Percentiles rank a stretch among this genome's conserved stretches.
phyloP scores from a whole-genome alignment of 2,329 filamentous ascomycete genomes.

The Nigrospora osmanthi region DNA sequence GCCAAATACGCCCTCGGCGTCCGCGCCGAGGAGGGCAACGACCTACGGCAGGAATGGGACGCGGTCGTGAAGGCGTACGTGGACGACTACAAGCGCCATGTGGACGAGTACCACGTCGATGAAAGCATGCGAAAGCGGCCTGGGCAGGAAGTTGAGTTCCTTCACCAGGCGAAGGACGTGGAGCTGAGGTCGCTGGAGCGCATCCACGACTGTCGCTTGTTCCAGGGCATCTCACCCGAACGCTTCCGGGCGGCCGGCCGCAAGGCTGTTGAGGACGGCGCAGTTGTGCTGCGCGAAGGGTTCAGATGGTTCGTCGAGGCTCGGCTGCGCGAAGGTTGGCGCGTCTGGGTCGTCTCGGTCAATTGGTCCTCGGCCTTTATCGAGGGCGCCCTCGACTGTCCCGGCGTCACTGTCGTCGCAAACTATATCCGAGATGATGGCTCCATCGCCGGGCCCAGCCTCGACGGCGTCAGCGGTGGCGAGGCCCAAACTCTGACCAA shows the following conservation, averaged over 20 bases:
- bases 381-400: conserved; percentile 28
- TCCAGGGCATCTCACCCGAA: conserved; percentile 26
- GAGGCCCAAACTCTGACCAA: conserved; percentile 25
- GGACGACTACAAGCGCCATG: conserved; percentile 30
- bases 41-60: conserved; percentile 33
- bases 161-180: conserved; percentile 32
- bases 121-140: conserved; percentile 24
- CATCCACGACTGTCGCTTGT: conserved; percentile 35
- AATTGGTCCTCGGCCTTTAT: conserved; percentile 44
- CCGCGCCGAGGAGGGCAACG: conserved; percentile 14
- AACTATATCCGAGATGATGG: conserved; percentile 34
- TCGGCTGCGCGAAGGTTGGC: conserved; percentile 20
- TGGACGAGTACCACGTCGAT: conserved; percentile 21
- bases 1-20: conserved; percentile 32
- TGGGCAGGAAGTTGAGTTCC: conserved; percentile 32
- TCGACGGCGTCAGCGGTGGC: conserved; percentile 15
- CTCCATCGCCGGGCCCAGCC: conserved; percentile 30
- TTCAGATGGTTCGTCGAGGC: conserved; percentile 24
- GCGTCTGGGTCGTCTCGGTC: conserved; percentile 38
- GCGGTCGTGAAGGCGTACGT: conserved; percentile 36
- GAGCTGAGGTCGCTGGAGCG: conserved; percentile 38
- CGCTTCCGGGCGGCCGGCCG: conserved; percentile 29
- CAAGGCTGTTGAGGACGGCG: conserved; percentile 22
- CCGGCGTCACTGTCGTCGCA: conserved; percentile 28
- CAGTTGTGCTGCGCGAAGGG: conserved; percentile 28